Base-by-base conservation (phyloP, 495 filamentous ascomycete genomes). In the Xylona heveae region DNA sequence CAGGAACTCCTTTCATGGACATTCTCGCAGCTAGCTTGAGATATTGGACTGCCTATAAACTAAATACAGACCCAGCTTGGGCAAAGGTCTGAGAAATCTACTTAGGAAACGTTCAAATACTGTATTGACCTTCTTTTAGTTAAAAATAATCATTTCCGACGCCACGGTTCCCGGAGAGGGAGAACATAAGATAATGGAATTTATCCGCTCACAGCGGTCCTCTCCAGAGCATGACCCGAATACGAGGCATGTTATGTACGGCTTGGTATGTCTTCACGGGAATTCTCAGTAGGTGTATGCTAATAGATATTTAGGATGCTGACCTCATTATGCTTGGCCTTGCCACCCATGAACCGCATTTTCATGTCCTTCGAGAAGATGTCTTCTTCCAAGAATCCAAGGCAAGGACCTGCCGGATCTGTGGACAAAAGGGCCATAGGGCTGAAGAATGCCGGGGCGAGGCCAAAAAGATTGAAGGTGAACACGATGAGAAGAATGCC, bases 121-220 rank as follows among this genome's bases (percentile, higher is more conserved):
- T 62, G 33, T 10, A 18, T 18, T 31, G 28, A 31, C 23, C 13
- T 10, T 31, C 19, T 22, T 5, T 19, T 30, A 72, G 64, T 41
- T 93, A 48, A 95, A 95, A 67, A 71, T 95, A 45, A 82, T 99
- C 46, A 93, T 99, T 43, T 95, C 88, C 5, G 88, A 99, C 58
- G 83, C 88, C 24, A 91, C 83, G 0, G 88, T 99, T 13, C 88
- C 88, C 23, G 88, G 88, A 42, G 88, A 99, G 53, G 88, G 88
- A 48, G 88, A 99, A 50, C 88, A 99, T 53, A 99, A 99, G 58
- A 94, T 99, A 41, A 99, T 99, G 88, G 70, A 92, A 27, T 99
- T 95, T 45, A 66, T 99, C 39, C 72, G 88, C 42, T 92, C 85
- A 16, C 90, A 99, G 53, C 75, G 88, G 39, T 62, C 72, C 22